Evolutionary conservation across 805 yeast genomes (phyloP).

Genomic region (Starmerella vaccinii): DNA sequence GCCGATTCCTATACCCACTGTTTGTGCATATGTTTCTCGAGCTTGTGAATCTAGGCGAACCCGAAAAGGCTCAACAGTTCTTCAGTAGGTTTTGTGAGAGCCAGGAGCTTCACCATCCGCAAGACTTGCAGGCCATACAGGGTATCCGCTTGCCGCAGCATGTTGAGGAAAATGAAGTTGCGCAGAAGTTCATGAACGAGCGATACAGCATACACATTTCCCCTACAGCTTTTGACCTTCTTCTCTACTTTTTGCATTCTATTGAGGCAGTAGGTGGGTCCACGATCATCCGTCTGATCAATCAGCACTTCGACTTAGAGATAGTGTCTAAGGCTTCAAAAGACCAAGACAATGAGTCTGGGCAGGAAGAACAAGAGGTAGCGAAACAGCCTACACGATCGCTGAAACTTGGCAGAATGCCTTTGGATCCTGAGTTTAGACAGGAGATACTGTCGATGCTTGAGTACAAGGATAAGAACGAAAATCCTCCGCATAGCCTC

Average conservation of each 20-base stretch:
- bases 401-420: slow-evolving; percentile 72
- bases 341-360: slow-evolving; percentile 14
- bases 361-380: slow-evolving; percentile 18
- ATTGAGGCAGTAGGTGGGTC: slow-evolving; percentile 90
- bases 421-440: slow-evolving; percentile 73
- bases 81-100: slow-evolving; percentile 65
- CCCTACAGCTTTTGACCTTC: slow-evolving; percentile 71
- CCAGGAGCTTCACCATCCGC: slow-evolving; percentile 64
- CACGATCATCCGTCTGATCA: slow-evolving; percentile 70
- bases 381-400: slow-evolving; percentile 24
- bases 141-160: slow-evolving; percentile 74
- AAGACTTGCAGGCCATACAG: slow-evolving; percentile 60
- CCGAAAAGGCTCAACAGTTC: slow-evolving; percentile 54
- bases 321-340: slow-evolving; percentile 17
- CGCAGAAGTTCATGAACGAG: slow-evolving; percentile 60
- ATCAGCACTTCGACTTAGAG: slow-evolving; percentile 55
- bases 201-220: slow-evolving; percentile 69
- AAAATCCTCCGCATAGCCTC: slow-evolving; percentile 25
- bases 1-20: slow-evolving; percentile 78
- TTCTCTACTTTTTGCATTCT: slow-evolving; percentile 79
- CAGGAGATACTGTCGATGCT: slow-evolving; percentile 79
- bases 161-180: slow-evolving; percentile 68
- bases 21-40: slow-evolving; percentile 82
- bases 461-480: slow-evolving; percentile 55
- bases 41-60: slow-evolving; percentile 53